phyloP scores from a whole-genome alignment of 2,329 filamentous ascomycete genomes.

The Cercospora sp. region DNA sequence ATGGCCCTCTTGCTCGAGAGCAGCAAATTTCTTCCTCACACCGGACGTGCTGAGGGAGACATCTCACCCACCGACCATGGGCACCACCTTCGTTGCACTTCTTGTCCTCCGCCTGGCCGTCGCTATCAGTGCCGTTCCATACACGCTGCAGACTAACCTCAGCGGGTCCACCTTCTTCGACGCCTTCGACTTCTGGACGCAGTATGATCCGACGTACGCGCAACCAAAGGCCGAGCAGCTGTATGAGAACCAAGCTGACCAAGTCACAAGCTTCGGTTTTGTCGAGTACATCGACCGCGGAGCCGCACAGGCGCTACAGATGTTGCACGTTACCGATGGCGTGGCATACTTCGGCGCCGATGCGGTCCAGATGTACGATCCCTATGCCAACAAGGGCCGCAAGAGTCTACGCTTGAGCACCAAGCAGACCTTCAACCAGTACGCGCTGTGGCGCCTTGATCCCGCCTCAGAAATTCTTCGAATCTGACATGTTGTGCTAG shows the following conservation, averaged over 20 bases:
- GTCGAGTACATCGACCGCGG: constrained; percentile 47
- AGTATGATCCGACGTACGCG: constrained; percentile 35
- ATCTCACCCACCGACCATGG: background rate
- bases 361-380: constrained; percentile 32
- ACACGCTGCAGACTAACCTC: constrained; percentile 23
- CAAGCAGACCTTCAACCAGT: constrained; percentile 52
- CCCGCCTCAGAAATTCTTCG: background rate
- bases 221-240: background rate
- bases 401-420: constrained; percentile 69
- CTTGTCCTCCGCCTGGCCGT: background rate
- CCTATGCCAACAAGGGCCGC: constrained; percentile 55
- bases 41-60: background rate
- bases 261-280: constrained; percentile 27
- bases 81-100: constrained; percentile 3
- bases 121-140: constrained; percentile 6
- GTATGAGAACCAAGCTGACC: background rate
- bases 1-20: background rate
- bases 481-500: constrained; percentile 44
- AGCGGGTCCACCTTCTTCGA: constrained; percentile 36
- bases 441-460: no score
- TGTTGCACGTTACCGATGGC: constrained; percentile 24
- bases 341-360: constrained; percentile 32
- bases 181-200: constrained; percentile 40
- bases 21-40: background rate
- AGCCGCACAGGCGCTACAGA: constrained; percentile 34